Conservation (phyloP, 208 protist genomes). For the Acanthamoeba rhysodes region DNA sequence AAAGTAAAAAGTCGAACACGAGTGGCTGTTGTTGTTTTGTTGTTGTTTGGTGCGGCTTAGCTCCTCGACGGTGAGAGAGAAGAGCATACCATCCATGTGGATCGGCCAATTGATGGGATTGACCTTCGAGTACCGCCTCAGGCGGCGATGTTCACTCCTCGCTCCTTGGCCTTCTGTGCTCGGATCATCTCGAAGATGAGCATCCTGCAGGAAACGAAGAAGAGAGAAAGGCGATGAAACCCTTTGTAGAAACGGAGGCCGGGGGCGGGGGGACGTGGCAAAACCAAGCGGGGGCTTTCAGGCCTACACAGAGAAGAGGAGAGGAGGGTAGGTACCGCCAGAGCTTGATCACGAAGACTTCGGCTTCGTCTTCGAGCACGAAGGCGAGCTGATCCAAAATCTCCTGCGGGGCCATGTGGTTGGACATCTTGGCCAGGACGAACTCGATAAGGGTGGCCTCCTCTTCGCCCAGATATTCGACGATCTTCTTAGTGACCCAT, state of each 20-base stretch:
- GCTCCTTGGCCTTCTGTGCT: constrained; percentile 63
- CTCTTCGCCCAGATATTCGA: constrained; percentile 83
- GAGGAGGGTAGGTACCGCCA: constrained; percentile 75
- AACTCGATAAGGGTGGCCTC: constrained; percentile 79
- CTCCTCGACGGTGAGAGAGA: not conserved
- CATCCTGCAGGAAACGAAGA: constrained; percentile 5
- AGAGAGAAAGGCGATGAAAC: not conserved
- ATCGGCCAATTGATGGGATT: not conserved
- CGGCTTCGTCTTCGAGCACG: constrained; percentile 86
- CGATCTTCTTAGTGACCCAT: constrained; percentile 83
- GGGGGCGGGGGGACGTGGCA: not conserved
- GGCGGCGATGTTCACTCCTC: not conserved
- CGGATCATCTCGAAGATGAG: constrained; percentile 72
- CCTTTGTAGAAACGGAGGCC: not conserved
- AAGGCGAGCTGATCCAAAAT: constrained; percentile 79
- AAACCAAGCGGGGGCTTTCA: not conserved
- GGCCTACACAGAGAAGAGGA: not conserved
- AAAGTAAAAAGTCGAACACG: no score
- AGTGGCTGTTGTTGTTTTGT: not conserved
- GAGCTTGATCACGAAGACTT: constrained; percentile 85
- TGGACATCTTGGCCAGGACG: constrained; percentile 74
- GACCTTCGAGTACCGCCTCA: not conserved
- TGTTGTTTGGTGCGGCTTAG: not conserved
- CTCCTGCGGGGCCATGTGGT: constrained; percentile 61
- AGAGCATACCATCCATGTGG: constrained; percentile 35